A percentile compares a stretch with the other conserved stretches of the same genome.
phyloP scores from a whole-genome alignment of 345 rosid genomes.

The Salix brachista region DNA sequence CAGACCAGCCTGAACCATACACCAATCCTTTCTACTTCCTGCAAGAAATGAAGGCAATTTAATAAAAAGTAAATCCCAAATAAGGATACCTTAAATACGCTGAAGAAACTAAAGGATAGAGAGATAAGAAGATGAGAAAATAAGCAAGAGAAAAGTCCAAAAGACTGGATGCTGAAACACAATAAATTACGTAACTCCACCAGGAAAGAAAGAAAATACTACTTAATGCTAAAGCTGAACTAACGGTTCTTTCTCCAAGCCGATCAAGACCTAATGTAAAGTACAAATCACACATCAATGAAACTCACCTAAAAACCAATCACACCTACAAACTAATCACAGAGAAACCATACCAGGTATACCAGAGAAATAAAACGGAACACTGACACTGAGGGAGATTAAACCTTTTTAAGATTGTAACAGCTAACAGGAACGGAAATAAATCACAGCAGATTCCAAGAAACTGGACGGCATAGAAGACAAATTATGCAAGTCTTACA shows the following conservation, averaged over 20 bases:
- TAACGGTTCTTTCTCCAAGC: neutral
- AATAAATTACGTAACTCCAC: neutral
- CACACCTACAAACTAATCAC: neutral
- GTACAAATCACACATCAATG: neutral
- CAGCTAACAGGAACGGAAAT: neutral
- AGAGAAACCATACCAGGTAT: neutral
- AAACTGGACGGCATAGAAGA: constrained; percentile 17
- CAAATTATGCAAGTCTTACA: constrained; percentile 23
- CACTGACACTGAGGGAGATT: neutral
- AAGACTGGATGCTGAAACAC: neutral
- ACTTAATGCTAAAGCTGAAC: constrained; percentile 1
- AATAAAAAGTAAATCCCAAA: constrained; percentile 12
- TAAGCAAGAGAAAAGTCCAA: constrained; percentile 18
- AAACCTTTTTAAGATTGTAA: neutral
- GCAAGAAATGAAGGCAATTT: constrained; percentile 7
- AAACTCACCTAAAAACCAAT: neutral
- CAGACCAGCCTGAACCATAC: constrained; percentile 1
- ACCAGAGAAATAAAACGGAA: neutral
- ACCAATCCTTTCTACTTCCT: neutral
- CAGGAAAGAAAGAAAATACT: neutral
- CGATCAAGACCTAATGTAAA: neutral
- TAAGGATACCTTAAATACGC: constrained; percentile 12
- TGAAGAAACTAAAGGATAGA: constrained; percentile 27
- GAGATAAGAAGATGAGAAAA: constrained; percentile 29
- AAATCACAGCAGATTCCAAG: constrained; percentile 20